These are phyloP conservation scores for Ulota crispa DNA, from an alignment of 225 moss, liverwort and hornwort genomes.

Conservation along the genomic window DNA sequence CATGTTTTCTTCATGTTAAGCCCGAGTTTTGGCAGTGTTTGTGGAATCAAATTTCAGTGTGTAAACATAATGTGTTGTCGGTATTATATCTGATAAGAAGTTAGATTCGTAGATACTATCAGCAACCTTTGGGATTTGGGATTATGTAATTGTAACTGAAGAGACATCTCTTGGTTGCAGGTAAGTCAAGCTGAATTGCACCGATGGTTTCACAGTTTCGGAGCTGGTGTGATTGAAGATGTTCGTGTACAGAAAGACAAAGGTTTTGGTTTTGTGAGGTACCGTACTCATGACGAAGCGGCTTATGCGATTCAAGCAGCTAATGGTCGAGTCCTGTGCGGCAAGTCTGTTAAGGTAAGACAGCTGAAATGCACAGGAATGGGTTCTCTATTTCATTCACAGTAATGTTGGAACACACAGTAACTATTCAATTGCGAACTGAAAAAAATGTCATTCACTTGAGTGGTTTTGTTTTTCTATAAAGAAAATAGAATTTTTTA, in stretches of 20 bases:
- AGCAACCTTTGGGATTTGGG: background rate
- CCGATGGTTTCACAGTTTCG: slow-evolving; percentile 57
- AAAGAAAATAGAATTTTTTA: too few species aligned
- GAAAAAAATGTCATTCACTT: too few species aligned
- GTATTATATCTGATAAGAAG: background rate
- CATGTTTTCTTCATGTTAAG: background rate
- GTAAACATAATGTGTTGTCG: background rate
- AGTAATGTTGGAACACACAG: too few species aligned
- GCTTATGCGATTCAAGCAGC: slow-evolving; percentile 69
- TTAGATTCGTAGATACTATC: background rate
- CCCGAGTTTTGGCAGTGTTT: background rate
- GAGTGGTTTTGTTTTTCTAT: too few species aligned
- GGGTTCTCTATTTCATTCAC: too few species aligned
- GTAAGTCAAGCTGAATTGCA: slow-evolving; percentile 64
- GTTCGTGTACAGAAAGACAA: slow-evolving; percentile 73
- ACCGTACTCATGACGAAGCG: slow-evolving; percentile 68
- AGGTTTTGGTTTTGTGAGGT: slow-evolving; percentile 73
- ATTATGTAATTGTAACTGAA: background rate
- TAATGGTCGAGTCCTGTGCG: slow-evolving; percentile 70
- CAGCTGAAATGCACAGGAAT: too few species aligned
- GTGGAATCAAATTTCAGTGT: background rate
- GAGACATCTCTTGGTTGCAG: slow-evolving; percentile 27
- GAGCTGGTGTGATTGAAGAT: slow-evolving; percentile 69
- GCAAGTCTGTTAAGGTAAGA: slow-evolving; percentile 69
- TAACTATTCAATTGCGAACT: too few species aligned